Evolutionary conservation across 2,329 filamentous ascomycete genomes (phyloP), one percentile per base, ranked within the genome.

Genomic region (Calonectria montana): DNA sequence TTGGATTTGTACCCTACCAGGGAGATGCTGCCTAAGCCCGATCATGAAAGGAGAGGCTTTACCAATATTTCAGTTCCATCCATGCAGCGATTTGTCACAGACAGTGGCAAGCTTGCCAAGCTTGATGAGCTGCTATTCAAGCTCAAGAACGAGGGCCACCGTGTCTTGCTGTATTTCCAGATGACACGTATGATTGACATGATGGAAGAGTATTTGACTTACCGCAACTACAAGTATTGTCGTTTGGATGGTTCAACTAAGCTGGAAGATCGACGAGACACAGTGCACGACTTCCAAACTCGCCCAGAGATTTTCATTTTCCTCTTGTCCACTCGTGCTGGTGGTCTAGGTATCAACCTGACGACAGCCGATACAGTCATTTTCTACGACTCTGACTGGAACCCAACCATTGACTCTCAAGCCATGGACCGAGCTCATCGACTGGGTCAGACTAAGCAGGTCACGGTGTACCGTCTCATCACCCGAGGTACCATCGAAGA

Each of bases 161-260:
- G 97, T 80, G 97, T 99, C 25, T 88, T 99, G 66, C 88, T 99
- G 23, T 99, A 99, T 88, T 99, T 99, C 94, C 97, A 99, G 88
- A 99, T 99, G 97, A 99, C 97, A 4, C 94, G 94, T 81, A 99
- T 99, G 97, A 98, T 99, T 81, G 96, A 99, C 82, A 88, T 99
- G 72, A 98, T 98, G 94, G 97, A 99, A 83, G 97, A 99, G 84
- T 99, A 98, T 79, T 88, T 99, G 71, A 98, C 97, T 0, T 98
- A 98, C 86, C 94, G 97, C 82, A 98, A 98, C 86, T 98, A 98
- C 92, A 98, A 97, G 84, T 99, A 98, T 86, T 97, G 96, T 80
- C 94, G 97, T 72, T 89, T 99, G 53, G 97, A 99, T 80, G 97
- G 97, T 81, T 98, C 95, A 21, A 99, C 97, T 50, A 99, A 98